Conservation (phyloP, 2,329 filamentous ascomycete genomes). For the Aspergillus pseudonomiae region DNA sequence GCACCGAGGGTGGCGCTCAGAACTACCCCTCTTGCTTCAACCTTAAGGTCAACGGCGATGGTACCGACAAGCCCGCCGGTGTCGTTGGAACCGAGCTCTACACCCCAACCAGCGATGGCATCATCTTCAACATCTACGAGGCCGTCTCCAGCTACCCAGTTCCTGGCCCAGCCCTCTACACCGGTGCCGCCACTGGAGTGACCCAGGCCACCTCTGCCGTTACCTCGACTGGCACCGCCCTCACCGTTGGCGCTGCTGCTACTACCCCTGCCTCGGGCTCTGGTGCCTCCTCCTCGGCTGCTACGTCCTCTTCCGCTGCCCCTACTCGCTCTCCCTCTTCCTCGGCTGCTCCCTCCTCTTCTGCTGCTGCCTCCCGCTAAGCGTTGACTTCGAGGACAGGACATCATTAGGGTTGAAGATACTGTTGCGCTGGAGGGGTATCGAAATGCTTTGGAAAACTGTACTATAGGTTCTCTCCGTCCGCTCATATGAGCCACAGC, state of each 20-base stretch:
- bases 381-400: neutral
- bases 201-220: slow-evolving; percentile 18
- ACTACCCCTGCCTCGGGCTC: slow-evolving; percentile 1
- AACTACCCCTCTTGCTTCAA: slow-evolving; percentile 61
- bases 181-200: slow-evolving; percentile 14
- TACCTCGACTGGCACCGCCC: slow-evolving; percentile 19
- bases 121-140: slow-evolving; percentile 60
- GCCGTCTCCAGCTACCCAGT: slow-evolving; percentile 49
- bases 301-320: slow-evolving; percentile 4
- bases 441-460: neutral
- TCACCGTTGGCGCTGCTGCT: slow-evolving; percentile 5
- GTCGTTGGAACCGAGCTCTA: slow-evolving; percentile 56
- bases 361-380: slow-evolving; percentile 4
- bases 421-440: neutral
- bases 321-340: neutral
- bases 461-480: neutral
- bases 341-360: neutral
- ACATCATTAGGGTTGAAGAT: no score
- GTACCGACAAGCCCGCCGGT: slow-evolving; percentile 48
- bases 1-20: slow-evolving; percentile 46
- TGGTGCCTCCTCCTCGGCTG: neutral
- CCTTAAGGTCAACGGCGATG: slow-evolving; percentile 58
- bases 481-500: neutral
- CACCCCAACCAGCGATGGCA: slow-evolving; percentile 56
- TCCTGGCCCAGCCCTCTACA: slow-evolving; percentile 47